Base-by-base conservation (phyloP, 306 rosid genomes). In the Castanea sativa region DNA sequence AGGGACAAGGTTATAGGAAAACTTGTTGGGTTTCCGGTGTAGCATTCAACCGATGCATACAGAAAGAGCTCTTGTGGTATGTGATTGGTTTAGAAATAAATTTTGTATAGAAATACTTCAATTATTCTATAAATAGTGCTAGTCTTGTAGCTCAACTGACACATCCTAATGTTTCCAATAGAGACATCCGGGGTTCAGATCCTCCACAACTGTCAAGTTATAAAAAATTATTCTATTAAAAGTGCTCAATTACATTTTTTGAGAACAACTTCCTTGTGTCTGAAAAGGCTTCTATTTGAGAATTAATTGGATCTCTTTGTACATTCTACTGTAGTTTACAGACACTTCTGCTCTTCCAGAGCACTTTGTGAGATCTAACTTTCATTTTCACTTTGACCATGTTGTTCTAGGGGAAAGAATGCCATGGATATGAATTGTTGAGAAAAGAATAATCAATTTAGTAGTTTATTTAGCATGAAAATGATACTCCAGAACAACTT, bases 11-110 rank as follows among this genome's bases (percentile, higher is more conserved):
- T 73, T 86, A 82, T 82, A 80, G 86, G 56, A 85, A 80, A 81
- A 71, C 77, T 74, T 86, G 87, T 58, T 78, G 75, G 81, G 69
- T 83, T 73, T 81, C 92, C 73, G 71, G 84, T 69, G 75, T 82
- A 68, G 69, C 89, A 21, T 61, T 74, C 64, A 81, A 69, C 61
- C 73, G 88, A 74, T 69, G 69, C 85, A 70, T 73, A 30, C 93
- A 55, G 64, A 88, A 89, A 6, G 89, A 84, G 64, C 83, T 90
- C 53, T 88, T 92, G 29, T 75, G 97, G 99, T 92, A 87, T n/a
- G 18, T 52, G 14, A 45, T n/a, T 73, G 56, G 69, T 23, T 61
- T 65, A 67, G 27, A 67, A 33, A 30, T 32, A 43, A 67, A 8
- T 33, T 67, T 29, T 18, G 7, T 35, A 18, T 67, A 18, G 9